phyloP scores from a whole-genome alignment of 75 land plant species.

The Selaginella tamariscina region DNA sequence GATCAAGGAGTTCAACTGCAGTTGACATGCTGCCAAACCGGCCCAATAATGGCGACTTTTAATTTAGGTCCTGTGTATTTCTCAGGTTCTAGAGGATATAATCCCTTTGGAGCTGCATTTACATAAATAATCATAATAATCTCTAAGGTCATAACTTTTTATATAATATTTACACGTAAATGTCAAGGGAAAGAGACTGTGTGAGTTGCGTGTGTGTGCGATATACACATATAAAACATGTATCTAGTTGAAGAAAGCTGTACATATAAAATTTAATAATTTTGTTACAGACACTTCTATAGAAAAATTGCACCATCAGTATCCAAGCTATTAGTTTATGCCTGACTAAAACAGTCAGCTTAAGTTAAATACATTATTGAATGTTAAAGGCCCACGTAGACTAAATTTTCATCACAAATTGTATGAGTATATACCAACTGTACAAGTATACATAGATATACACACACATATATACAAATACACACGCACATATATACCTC shows the following conservation, averaged over 20 bases:
- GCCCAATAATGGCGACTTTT: constrained; percentile 93
- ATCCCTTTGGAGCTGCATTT: constrained; percentile 89
- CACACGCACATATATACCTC: constrained; percentile 17
- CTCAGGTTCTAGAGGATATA: constrained; percentile 92
- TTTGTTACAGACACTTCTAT: background rate
- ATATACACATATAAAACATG: background rate
- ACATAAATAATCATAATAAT: too few relatives aligned
- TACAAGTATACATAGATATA: background rate
- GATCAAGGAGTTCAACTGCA: constrained; percentile 95
- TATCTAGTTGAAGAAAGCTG: background rate
- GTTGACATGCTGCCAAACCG: constrained; percentile 97
- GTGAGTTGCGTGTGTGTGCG: background rate
- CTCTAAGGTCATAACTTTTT: too few relatives aligned
- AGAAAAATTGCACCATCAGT: background rate
- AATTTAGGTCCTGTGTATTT: constrained; percentile 83
- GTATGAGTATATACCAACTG: background rate
- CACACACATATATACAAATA: background rate
- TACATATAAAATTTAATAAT: background rate
- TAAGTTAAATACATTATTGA: background rate
- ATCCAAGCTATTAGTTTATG: constrained; percentile 20
- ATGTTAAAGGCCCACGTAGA: background rate
- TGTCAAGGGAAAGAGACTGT: background rate
- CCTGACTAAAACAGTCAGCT: constrained; percentile 36
- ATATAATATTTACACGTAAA: too few relatives aligned
- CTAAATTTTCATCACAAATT: background rate